Evolutionary conservation across 2,329 filamentous ascomycete genomes (phyloP).

Genomic region (Cordyceps cateniannulata): DNA sequence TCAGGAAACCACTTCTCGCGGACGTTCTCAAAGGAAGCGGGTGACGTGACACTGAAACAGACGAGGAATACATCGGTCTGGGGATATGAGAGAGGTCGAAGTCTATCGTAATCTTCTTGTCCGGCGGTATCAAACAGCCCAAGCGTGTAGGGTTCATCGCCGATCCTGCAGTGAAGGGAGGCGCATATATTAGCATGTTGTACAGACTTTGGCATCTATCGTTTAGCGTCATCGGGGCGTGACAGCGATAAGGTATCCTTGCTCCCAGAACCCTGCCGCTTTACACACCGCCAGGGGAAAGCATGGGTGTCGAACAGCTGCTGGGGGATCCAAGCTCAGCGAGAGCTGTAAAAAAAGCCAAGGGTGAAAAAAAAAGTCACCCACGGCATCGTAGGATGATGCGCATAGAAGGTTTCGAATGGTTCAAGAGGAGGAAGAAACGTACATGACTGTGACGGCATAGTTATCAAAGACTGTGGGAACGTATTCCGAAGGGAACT

Average conservation of each 20-base stretch:
- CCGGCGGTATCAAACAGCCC: conserved; percentile 97
- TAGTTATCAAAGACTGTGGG: conserved; percentile 99
- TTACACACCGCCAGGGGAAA: conserved; percentile 5
- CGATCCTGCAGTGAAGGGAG: conserved; percentile 62
- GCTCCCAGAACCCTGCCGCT: background rate
- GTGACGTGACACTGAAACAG: conserved; percentile 96
- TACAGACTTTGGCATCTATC: background rate
- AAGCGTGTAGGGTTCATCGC: conserved; percentile 95
- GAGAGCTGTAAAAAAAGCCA: background rate
- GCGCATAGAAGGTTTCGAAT: background rate
- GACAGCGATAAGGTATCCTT: background rate
- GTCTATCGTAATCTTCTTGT: conserved; percentile 98
- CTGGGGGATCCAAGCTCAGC: background rate
- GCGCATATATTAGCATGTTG: conserved; percentile 17
- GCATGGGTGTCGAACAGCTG: conserved; percentile 1
- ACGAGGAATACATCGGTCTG: conserved; percentile 99
- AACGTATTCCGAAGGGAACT: conserved; percentile 99
- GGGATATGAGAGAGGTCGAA: conserved; percentile 93
- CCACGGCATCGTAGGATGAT: background rate
- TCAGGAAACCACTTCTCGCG: conserved; percentile 99
- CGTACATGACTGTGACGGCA: conserved; percentile 98
- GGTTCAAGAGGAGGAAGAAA: conserved; percentile 25
- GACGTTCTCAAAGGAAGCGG: conserved; percentile 97
- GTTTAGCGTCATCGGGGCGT: background rate
- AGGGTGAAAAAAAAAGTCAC: background rate